A percentile compares a stretch with the other conserved stretches of the same genome.
These are phyloP conservation scores for Sicyos baderoa DNA, from an alignment of 306 rosid genomes.

Conservation along the genomic window DNA sequence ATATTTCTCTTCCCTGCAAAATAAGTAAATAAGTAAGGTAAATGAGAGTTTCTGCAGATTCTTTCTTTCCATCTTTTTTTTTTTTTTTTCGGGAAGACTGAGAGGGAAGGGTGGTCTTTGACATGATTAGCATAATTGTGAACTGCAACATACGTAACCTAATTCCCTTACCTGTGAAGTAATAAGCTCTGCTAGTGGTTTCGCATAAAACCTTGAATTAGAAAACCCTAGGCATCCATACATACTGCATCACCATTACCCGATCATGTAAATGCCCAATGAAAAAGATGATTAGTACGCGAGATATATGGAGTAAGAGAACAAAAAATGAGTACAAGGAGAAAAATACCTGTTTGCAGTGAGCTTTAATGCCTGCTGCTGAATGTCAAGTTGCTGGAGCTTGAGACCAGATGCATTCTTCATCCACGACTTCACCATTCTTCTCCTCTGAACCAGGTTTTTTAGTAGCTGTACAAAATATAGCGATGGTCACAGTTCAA, in stretches of 20 bases:
- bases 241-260: conserved; percentile 58
- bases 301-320: conserved; percentile 12
- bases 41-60: neutral
- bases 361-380: conserved; percentile 96
- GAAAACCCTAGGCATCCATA: conserved; percentile 97
- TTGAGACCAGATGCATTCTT: conserved; percentile 74
- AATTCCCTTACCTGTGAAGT: conserved; percentile 65
- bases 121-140: neutral
- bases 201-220: conserved; percentile 93
- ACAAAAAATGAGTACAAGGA: neutral
- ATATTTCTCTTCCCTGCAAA: conserved; percentile 88
- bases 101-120: neutral
- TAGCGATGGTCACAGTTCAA: neutral
- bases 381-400: conserved; percentile 81
- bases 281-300: conserved; percentile 12
- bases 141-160: neutral
- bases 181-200: conserved; percentile 90
- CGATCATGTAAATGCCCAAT: conserved; percentile 8
- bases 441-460: conserved; percentile 71
- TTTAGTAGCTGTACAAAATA: conserved; percentile 75
- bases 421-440: conserved; percentile 76
- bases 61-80: neutral
- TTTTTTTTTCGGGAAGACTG: neutral
- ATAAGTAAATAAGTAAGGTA: conserved; percentile 19
- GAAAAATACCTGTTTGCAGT: conserved; percentile 80